Base-by-base conservation (phyloP, 106 monocot genomes). In the Dioscorea zingiberensis region DNA sequence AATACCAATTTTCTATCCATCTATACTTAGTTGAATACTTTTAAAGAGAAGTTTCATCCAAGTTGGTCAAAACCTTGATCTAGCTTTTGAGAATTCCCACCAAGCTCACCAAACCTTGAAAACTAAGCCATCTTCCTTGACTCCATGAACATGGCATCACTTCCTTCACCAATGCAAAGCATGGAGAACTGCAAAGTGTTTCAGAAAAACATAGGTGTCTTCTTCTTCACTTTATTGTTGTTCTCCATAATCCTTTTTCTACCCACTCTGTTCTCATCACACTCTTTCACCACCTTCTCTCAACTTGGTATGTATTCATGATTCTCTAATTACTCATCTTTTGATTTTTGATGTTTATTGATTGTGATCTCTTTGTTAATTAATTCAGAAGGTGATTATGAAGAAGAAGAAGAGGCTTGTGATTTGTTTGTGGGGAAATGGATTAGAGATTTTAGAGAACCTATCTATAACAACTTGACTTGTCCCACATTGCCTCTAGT, bases 381-480 rank as follows among this genome's bases (percentile, higher is more conserved):
- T 38, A 8, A 38, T n/a, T n/a, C n/a, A n/a, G n/a, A n/a, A n/a
- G n/a, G n/a, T n/a, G 38, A 38, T 8, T 38, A 51, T 51, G 18
- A 19, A 13, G 0, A 4, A 13, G 51, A 51, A 51, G 15, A 18
- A 19, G 19, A 18, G 51, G 19, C 18, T 11, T 64, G 46, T 64
- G 47, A 64, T 64, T 19, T 47, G 24, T 64, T 38, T 23, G 23
- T 7, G 3, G 64, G 64, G 10, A 64, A 25, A 48, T 64, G 46
- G 64, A 47, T 64, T 44, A 46, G 47, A 21, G 64, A 64, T 21
- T 21, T 23, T 21, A 46, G 64, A 47, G 64, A 47, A 47, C 44
- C 64, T 11, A 48, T 48, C 1, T 64, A 64, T 16, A 64, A 44
- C 3, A 64, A 64, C 45, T 23, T 3, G 47, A 47, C 64, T n/a